Evolutionary conservation across 306 rosid genomes (phyloP), one percentile per base, ranked within the genome.

Genomic region (Sechiopsis laciniata): DNA sequence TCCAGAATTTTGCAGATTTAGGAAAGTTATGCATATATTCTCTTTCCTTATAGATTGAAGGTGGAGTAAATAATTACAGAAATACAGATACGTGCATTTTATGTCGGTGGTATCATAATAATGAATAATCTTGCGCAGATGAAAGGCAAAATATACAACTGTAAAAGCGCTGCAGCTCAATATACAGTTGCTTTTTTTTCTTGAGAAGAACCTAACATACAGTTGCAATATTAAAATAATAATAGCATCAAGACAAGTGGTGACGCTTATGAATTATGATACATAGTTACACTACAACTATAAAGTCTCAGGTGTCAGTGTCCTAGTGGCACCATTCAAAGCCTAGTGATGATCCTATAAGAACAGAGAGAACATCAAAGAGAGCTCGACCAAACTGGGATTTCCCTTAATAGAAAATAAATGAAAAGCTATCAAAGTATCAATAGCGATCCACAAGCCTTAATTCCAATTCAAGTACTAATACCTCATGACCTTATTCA

Each of bases 1-100:
- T 40, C n/a, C 62, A 7, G 52, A 78, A 70, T 13, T 57, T 52
- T 60, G 71, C 53, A 74, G 73, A 71, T 54, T 60, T 71, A 70
- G 76, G 32, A 69, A 78, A 81, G 75, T 55, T 4, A 52, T 8
- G 61, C 50, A 22, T 26, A 19, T 21, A 14, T 50, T 24, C 26
- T 70, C 29, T 32, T 35, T 19, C 26, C 5, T 55, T 35, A 37
- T 55, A 17, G 26, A 54, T 17, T 3, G 8, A 69, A 14, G 51
- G 21, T 48, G 58, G 45, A 24, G 19, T 21, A 13, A 69, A 50
- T 50, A 69, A 50, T 13, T 69, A 24, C 21, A 69, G 12, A 50
- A 48, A 4, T 48, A 14, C 12, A 69, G 59, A 45, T 15, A 2
- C 21, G 14, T 21, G 55, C 72, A 67, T 10, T 20, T 7, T 53